These are phyloP conservation scores for Saccharomyces pastorianus DNA, from an alignment of 1,139 yeast genomes.

Conservation along the genomic window DNA sequence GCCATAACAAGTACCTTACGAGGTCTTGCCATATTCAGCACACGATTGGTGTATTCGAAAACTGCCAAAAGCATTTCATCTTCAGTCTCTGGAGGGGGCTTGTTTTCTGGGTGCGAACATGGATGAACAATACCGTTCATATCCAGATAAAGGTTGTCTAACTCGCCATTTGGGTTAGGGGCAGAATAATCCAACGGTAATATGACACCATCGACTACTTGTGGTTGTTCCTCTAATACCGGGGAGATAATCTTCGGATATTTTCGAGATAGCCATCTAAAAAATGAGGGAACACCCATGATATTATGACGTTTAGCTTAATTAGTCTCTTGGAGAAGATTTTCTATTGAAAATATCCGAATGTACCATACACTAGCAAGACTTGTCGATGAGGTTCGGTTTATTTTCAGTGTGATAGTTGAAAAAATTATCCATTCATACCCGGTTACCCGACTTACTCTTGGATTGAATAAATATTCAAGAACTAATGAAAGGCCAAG, in stretches of 20 bases:
- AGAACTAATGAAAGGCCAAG: too few species aligned
- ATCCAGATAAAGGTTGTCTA: slow-evolving; percentile 83
- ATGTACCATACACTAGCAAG: too few species aligned
- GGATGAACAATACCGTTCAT: slow-evolving; percentile 99
- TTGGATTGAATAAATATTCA: too few species aligned
- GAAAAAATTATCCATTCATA: too few species aligned
- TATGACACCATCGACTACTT: slow-evolving; percentile 46
- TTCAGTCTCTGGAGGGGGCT: slow-evolving; percentile 88
- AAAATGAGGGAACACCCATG: slow-evolving; percentile 92
- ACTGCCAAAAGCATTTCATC: slow-evolving; percentile 91
- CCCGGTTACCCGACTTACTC: too few species aligned
- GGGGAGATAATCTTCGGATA: slow-evolving; percentile 93
- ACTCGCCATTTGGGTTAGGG: slow-evolving; percentile 91
- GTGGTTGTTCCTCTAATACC: slow-evolving; percentile 67
- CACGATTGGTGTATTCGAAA: slow-evolving; percentile 83
- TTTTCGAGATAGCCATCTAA: slow-evolving; percentile 89
- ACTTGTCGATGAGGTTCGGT: too few species aligned
- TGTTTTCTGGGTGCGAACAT: slow-evolving; percentile 92
- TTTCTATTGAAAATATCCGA: not conserved
- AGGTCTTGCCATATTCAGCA: slow-evolving; percentile 88
- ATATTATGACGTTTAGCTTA: not conserved
- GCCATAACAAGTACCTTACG: slow-evolving; percentile 88
- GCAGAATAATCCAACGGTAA: slow-evolving; percentile 62
- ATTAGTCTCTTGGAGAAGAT: not conserved
- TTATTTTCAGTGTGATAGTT: too few species aligned